phyloP scores from a whole-genome alignment of 176 grass and related monocot genomes.

The Eleusine coracana region DNA sequence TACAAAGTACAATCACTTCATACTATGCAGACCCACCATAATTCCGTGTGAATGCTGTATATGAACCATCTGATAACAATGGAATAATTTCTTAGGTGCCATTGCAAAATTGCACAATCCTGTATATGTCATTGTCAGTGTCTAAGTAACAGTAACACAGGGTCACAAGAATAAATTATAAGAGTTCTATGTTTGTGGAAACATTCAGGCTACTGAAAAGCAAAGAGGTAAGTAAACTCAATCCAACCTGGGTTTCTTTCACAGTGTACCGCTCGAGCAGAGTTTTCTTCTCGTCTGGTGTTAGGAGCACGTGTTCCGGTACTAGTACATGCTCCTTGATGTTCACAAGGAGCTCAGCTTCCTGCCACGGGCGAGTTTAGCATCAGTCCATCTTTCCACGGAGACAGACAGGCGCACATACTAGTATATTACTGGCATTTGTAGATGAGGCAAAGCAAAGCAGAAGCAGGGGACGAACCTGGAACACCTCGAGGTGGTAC shows the following conservation, averaged over 20 bases:
- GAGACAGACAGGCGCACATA: not conserved
- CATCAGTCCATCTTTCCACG: not conserved
- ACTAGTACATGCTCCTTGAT: slow-evolving; percentile 82
- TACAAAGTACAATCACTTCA: not conserved
- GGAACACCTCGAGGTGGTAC: slow-evolving; percentile 71
- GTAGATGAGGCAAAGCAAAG: not conserved
- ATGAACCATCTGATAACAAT: not conserved
- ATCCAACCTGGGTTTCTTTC: slow-evolving; percentile 89
- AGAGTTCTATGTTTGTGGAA: not conserved
- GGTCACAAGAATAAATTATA: not conserved
- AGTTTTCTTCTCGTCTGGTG: slow-evolving; percentile 63
- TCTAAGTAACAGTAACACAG: not conserved
- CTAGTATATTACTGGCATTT: not conserved
- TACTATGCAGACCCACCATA: not conserved
- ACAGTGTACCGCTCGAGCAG: slow-evolving; percentile 77
- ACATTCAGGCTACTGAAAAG: not conserved
- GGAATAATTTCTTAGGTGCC: too few species aligned
- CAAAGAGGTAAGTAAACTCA: slow-evolving; percentile 14
- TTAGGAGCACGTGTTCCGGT: slow-evolving; percentile 73
- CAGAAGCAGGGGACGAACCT: slow-evolving; percentile 42
- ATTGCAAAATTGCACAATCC: too few species aligned
- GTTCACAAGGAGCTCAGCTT: slow-evolving; percentile 88
- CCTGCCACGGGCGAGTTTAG: slow-evolving; percentile 42
- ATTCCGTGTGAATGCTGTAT: not conserved
- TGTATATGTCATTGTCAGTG: too few species aligned